phyloP scores from a whole-genome alignment of 2,329 filamentous ascomycete species.

The Trichoderma sp. region DNA sequence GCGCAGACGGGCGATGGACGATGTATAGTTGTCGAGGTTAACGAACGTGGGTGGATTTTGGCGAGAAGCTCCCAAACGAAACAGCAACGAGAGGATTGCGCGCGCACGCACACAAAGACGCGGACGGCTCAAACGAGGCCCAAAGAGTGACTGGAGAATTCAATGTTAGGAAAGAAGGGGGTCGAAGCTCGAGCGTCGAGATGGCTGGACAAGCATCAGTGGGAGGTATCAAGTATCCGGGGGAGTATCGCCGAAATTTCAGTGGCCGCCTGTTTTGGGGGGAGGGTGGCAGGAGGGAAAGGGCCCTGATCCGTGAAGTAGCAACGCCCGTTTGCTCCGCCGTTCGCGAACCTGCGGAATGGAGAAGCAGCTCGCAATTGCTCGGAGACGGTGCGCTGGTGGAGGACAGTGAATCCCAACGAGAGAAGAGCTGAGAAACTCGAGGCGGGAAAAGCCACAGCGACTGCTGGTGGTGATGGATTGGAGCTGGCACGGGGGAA shows the following conservation, averaged over 20 bases:
- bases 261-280: conserved; percentile 39
- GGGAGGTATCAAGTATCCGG: conserved; percentile 29
- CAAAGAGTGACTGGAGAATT: conserved; percentile 24
- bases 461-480: conserved; percentile 10
- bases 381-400: neutral
- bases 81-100: conserved; percentile 18
- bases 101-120: conserved; percentile 19
- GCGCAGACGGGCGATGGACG: conserved; percentile 11
- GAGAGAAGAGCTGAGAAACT: neutral
- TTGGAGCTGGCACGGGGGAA: neutral
- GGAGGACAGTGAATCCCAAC: neutral
- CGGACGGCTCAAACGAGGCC: conserved; percentile 23
- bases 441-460: conserved; percentile 3
- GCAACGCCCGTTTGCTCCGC: neutral
- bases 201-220: conserved; percentile 47
- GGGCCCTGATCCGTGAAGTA: neutral
- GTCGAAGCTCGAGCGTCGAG: conserved; percentile 37
- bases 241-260: conserved; percentile 30
- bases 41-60: conserved; percentile 9
- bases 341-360: conserved; percentile 12
- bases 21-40: neutral
- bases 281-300: conserved; percentile 5
- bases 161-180: conserved; percentile 32
- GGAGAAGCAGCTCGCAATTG: conserved; percentile 4
- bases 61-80: neutral